phyloP scores from a whole-genome alignment of 257 asterid genomes.

The Sherardia arvensis region DNA sequence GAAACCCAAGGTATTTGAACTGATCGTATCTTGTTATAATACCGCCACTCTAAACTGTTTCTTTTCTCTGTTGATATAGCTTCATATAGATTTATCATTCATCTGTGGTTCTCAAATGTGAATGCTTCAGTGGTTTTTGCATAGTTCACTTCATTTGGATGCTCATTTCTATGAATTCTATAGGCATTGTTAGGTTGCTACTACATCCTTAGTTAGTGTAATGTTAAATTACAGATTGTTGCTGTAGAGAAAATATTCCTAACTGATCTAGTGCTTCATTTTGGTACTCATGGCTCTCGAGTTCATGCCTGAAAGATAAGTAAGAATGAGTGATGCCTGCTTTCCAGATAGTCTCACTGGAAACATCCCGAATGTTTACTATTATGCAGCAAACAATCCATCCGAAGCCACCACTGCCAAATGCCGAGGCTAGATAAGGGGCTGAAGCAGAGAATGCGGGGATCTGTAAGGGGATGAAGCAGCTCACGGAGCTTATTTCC shows the following conservation, averaged over 20 bases:
- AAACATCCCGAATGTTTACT: conserved; percentile 82
- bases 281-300: conserved; percentile 99
- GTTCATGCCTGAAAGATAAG: conserved; percentile 97
- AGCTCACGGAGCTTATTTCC: conserved; percentile 84
- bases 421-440: conserved; percentile 80
- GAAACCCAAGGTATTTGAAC: conserved; percentile 60
- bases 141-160: background rate
- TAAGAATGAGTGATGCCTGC: conserved; percentile 94
- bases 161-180: background rate
- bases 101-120: background rate
- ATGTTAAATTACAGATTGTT: background rate
- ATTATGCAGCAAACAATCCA: conserved; percentile 94
- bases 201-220: background rate
- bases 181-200: background rate
- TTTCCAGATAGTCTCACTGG: conserved; percentile 92
- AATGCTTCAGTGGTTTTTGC: background rate
- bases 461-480: conserved; percentile 93
- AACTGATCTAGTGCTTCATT: conserved; percentile 96
- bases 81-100: background rate
- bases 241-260: conserved; percentile 70
- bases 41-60: too few species aligned
- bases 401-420: conserved; percentile 97
- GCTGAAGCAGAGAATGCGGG: conserved; percentile 98
- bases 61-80: too few species aligned
- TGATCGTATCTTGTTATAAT: background rate